These are phyloP conservation scores for Cryptosporidium baileyi DNA, from an alignment of 169 alveolate species.

Conservation along the genomic window DNA sequence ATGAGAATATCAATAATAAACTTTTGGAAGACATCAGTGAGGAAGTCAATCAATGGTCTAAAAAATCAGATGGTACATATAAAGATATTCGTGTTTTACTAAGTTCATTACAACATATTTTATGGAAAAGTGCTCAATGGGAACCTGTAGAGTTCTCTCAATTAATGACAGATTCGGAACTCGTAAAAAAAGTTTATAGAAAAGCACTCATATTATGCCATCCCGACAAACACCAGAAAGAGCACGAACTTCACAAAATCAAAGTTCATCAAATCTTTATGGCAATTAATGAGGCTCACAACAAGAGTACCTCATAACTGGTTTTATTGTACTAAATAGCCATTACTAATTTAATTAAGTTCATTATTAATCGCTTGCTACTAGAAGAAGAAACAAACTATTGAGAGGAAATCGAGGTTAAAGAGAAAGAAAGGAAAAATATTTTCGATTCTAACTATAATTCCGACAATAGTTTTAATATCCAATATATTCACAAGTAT, in stretches of 20 bases:
- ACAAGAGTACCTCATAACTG: not conserved
- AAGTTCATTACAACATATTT: constrained; percentile 82
- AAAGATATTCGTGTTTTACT: constrained; percentile 83
- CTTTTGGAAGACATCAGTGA: constrained; percentile 66
- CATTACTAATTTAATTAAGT: not conserved
- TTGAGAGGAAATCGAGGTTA: too few species aligned
- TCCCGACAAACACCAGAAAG: constrained; percentile 77
- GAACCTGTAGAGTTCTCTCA: constrained; percentile 81
- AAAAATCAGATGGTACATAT: constrained; percentile 75
- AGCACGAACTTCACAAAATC: constrained; percentile 54
- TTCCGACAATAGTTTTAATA: too few species aligned
- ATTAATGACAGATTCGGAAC: constrained; percentile 75
- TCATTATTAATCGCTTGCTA: not conserved
- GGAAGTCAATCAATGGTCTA: constrained; percentile 78
- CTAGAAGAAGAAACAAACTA: not conserved
- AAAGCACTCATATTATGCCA: constrained; percentile 81
- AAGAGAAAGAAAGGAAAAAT: too few species aligned
- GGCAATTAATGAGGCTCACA: constrained; percentile 76
- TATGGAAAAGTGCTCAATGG: constrained; percentile 86
- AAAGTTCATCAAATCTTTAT: constrained; percentile 74
- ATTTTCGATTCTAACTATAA: too few species aligned
- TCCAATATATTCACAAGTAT: too few species aligned
- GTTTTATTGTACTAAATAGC: not conserved
- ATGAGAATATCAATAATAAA: too few species aligned
- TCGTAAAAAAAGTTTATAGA: constrained; percentile 81